Evolutionary conservation across 108 stramenopile genomes (phyloP).

Genomic region (Fistulifera solaris): DNA sequence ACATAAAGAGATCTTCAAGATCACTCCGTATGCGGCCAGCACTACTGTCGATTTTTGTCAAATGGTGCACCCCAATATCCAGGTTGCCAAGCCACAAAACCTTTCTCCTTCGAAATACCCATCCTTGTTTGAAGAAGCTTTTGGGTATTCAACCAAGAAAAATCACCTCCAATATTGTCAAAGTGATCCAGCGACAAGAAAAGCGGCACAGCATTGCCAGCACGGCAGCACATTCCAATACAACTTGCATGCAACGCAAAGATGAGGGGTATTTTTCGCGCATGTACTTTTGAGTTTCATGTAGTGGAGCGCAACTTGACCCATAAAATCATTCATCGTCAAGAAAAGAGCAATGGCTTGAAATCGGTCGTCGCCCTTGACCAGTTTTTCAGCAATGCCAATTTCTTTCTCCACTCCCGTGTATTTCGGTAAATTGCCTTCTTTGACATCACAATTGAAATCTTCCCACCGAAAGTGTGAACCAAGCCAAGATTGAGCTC

Average conservation of each 20-base stretch:
- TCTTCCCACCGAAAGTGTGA: constrained; percentile 4
- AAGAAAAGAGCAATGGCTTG: constrained; percentile 4
- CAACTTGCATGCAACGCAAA: too few relatives aligned
- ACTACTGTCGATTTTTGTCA: neutral
- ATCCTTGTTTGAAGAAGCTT: constrained; percentile 1
- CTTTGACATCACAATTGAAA: too few relatives aligned
- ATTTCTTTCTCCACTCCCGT: neutral
- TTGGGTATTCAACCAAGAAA: constrained; percentile 12
- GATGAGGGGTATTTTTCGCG: too few relatives aligned
- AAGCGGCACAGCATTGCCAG: too few relatives aligned
- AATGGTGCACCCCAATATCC: neutral
- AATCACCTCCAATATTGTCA: constrained; percentile 10
- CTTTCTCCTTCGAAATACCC: neutral
- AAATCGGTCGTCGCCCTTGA: constrained; percentile 7
- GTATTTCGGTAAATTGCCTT: too few relatives aligned
- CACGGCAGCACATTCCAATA: too few relatives aligned
- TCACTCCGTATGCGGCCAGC: constrained; percentile 1
- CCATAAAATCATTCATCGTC: constrained; percentile 9
- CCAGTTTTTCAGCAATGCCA: neutral
- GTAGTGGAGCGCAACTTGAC: too few relatives aligned
- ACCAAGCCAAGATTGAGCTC: neutral
- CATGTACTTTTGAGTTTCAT: too few relatives aligned
- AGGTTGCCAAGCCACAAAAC: neutral
- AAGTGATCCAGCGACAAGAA: too few relatives aligned
- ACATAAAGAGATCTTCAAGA: neutral